Percentiles rank a stretch among this genome's conserved stretches.
Conservation (phyloP, 2,329 filamentous ascomycete species). For the Exophiala xenobiotica region DNA sequence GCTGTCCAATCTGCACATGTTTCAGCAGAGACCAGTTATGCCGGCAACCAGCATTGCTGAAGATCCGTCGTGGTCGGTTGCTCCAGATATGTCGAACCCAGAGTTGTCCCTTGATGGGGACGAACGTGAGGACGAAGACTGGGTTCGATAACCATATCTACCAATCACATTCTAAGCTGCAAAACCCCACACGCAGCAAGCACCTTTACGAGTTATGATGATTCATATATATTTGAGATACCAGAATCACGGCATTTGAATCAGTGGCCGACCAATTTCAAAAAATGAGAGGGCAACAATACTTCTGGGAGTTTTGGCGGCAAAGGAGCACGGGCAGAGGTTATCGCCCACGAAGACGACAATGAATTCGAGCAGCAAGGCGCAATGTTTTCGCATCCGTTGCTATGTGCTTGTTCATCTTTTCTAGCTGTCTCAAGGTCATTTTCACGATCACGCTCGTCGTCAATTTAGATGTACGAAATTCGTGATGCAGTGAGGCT, state of each 20-base stretch:
- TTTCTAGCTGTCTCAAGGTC: neutral
- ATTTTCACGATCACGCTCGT: neutral
- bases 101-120: constrained; percentile 26
- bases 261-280: neutral
- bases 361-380: no score
- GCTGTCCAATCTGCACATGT: neutral
- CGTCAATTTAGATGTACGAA: neutral
- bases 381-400: neutral
- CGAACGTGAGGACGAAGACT: constrained; percentile 30
- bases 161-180: neutral
- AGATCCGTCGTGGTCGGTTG: constrained; percentile 29
- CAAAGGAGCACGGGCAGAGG: no score
- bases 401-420: neutral
- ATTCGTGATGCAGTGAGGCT: neutral
- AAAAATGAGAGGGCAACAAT: neutral
- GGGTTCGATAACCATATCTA: constrained; percentile 23
- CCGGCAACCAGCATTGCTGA: constrained; percentile 16
- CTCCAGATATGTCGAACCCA: constrained; percentile 25
- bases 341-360: no score
- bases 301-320: no score
- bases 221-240: neutral
- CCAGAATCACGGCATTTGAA: neutral
- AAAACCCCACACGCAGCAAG: neutral
- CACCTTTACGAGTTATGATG: constrained; percentile 1
- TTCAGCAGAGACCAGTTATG: constrained; percentile 7